Conservation (phyloP, 129 eudicot species). For the Helianthus tuberosus region DNA sequence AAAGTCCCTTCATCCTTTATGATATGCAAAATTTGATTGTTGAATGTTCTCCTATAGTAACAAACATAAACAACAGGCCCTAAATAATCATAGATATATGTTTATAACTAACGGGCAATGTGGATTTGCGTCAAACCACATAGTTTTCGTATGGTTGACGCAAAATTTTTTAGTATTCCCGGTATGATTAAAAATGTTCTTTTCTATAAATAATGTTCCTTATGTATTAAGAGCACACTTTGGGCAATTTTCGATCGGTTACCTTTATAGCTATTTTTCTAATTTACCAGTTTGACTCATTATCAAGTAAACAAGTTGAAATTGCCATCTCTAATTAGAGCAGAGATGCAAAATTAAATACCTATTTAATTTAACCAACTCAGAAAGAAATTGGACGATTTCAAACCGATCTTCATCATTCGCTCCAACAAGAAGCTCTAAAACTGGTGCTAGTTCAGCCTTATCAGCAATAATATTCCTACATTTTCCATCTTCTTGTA, state of each 20-base stretch:
- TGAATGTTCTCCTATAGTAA: conserved; percentile 59
- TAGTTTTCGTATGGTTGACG: not conserved
- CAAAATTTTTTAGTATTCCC: not conserved
- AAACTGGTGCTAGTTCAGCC: conserved; percentile 61
- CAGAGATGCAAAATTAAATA: conserved; percentile 25
- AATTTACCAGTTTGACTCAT: not conserved
- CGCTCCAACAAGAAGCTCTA: conserved; percentile 56
- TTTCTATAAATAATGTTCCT: no score
- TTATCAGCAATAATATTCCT: conserved; percentile 73
- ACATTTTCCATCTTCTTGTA: conserved; percentile 69
- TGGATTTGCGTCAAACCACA: not conserved
- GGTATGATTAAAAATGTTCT: no score
- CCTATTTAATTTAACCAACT: conserved; percentile 77
- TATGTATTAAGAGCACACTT: no score
- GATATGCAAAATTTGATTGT: conserved; percentile 63
- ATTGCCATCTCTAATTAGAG: not conserved
- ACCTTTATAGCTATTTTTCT: not conserved
- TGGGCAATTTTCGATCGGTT: not conserved
- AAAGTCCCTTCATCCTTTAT: conserved; percentile 78
- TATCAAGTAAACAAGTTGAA: not conserved
- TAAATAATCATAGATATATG: not conserved
- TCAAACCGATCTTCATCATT: conserved; percentile 57
- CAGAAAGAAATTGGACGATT: conserved; percentile 71
- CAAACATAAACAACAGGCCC: not conserved
- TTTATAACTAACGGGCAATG: not conserved